These are phyloP conservation scores for Pythium plurisporium DNA, from an alignment of 352 stramenopile genomes.

Conservation along the genomic window DNA sequence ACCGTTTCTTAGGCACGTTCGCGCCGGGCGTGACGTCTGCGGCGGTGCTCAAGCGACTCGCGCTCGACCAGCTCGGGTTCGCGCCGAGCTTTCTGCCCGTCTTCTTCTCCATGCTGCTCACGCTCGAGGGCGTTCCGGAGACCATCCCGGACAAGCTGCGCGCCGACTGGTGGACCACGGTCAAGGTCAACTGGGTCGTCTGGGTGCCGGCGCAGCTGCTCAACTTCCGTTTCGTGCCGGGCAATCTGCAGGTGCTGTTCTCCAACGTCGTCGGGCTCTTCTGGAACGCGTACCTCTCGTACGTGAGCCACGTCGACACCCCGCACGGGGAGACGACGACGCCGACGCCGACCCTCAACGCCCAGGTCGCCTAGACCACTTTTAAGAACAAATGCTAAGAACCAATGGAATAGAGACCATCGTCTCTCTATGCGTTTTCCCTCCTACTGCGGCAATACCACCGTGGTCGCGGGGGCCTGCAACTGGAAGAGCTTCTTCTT, in stretches of 20 bases:
- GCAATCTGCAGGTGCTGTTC: slow-evolving; percentile 77
- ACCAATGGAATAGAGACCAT: neutral
- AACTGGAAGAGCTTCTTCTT: slow-evolving; percentile 42
- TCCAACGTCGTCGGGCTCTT: slow-evolving; percentile 75
- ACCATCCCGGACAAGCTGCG: slow-evolving; percentile 60
- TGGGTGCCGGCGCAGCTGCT: slow-evolving; percentile 78
- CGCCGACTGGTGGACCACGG: slow-evolving; percentile 71
- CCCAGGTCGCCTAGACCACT: neutral
- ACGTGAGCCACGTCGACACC: slow-evolving; percentile 67
- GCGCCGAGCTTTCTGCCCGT: slow-evolving; percentile 65
- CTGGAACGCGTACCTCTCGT: slow-evolving; percentile 84
- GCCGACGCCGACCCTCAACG: neutral
- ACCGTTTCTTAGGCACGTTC: slow-evolving; percentile 43
- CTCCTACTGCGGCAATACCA: slow-evolving; percentile 23
- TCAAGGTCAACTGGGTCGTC: slow-evolving; percentile 75
- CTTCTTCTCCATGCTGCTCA: slow-evolving; percentile 67
- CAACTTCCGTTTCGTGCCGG: slow-evolving; percentile 80
- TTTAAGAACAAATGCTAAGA: neutral
- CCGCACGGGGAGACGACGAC: neutral
- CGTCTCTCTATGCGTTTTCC: no score
- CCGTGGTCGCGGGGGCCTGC: slow-evolving; percentile 25
- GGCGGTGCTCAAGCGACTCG: slow-evolving; percentile 59
- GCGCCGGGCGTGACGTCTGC: slow-evolving; percentile 32
- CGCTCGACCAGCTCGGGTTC: slow-evolving; percentile 76
- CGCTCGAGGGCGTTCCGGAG: slow-evolving; percentile 48